phyloP scores from a whole-genome alignment of 139 green algal genomes.

The Marvania coccoides region DNA sequence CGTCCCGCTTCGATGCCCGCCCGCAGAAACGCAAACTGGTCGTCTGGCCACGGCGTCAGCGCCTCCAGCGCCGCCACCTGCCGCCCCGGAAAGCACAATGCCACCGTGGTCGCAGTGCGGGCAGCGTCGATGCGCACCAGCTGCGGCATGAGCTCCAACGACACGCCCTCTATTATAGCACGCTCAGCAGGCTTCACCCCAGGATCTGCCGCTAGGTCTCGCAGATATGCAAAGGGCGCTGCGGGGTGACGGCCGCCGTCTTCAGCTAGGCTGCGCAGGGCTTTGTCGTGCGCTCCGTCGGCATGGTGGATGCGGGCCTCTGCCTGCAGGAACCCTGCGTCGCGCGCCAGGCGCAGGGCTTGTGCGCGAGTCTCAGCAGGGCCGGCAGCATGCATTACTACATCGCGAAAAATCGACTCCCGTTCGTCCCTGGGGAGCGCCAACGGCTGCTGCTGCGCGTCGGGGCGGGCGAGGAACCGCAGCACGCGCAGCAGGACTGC shows the following conservation, averaged over 20 bases:
- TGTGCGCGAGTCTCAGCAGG: neutral
- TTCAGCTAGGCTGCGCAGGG: slow-evolving; percentile 15
- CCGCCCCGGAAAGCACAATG: slow-evolving; percentile 23
- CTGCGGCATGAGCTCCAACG: neutral
- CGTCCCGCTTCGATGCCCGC: neutral
- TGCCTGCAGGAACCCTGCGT: slow-evolving; percentile 22
- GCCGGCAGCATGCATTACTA: neutral
- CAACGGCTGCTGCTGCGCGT: too few relatives aligned
- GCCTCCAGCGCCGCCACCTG: slow-evolving; percentile 19
- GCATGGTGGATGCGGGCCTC: slow-evolving; percentile 23
- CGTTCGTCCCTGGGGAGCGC: neutral
- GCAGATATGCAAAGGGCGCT: slow-evolving; percentile 31
- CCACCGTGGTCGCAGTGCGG: slow-evolving; percentile 12
- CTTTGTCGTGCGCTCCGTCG: slow-evolving; percentile 9
- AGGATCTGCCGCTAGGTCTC: slow-evolving; percentile 15
- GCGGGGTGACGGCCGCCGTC: neutral
- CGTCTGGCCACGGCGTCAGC: slow-evolving; percentile 12
- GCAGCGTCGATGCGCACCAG: slow-evolving; percentile 8
- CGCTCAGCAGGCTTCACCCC: neutral
- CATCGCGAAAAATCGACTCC: slow-evolving; percentile 11
- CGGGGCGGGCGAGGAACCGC: slow-evolving; percentile 7
- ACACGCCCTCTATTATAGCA: neutral
- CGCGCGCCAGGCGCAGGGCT: slow-evolving; percentile 19
- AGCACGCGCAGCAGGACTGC: slow-evolving; percentile 24
- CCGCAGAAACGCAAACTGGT: slow-evolving; percentile 31